A percentile compares a stretch with the other conserved stretches of the same genome.
Evolutionary conservation across 345 rosid species (phyloP).

Genomic region (Eucalyptus urophylla): DNA sequence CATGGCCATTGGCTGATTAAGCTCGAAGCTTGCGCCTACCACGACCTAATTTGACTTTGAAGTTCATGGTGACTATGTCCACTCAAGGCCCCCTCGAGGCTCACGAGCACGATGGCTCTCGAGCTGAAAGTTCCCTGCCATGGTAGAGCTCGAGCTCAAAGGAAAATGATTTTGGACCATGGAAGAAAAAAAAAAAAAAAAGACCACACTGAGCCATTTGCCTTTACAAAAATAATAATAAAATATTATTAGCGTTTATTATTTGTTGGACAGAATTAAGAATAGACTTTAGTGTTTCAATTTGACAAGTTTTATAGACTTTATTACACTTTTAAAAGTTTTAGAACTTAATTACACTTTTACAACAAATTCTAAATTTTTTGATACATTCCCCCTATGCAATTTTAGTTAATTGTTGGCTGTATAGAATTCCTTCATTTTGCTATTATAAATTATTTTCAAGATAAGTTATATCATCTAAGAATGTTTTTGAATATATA

Average conservation of each 20-base stretch:
- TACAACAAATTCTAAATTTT: neutral
- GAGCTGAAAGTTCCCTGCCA: neutral
- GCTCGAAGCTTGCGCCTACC: neutral
- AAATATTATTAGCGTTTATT: rapidly evolving
- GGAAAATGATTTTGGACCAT: neutral
- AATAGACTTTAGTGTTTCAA: rapidly evolving
- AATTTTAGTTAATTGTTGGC: neutral
- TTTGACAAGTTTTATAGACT: neutral
- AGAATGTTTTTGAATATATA: neutral
- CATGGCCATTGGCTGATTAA: neutral
- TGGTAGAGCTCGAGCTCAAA: neutral
- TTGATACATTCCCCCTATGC: rapidly evolving
- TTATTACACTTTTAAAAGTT: neutral
- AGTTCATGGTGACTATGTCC: neutral
- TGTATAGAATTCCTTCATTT: neutral
- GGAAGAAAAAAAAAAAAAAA: neutral
- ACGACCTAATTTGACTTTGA: too few species aligned
- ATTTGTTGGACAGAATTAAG: neutral
- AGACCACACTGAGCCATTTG: neutral
- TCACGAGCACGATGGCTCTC: neutral
- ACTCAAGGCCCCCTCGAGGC: neutral
- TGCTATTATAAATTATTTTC: neutral
- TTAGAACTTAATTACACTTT: rapidly evolving
- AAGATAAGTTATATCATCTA: neutral
- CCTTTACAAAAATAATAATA: too few species aligned